phyloP scores from a whole-genome alignment of 768 basidiomycete genomes.

The Amanita rubescens region DNA sequence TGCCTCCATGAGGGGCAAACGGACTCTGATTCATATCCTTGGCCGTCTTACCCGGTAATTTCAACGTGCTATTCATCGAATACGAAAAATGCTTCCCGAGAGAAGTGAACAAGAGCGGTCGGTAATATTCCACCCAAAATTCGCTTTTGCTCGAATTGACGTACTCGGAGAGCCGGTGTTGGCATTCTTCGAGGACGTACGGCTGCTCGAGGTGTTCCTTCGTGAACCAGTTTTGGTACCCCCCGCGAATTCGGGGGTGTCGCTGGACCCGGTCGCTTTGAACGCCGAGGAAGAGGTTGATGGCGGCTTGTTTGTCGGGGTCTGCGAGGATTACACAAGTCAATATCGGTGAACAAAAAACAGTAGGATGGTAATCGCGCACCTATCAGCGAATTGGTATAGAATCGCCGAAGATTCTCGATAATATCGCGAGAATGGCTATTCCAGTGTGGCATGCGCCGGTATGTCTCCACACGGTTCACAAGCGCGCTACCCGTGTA shows the following conservation, averaged over 20 bases:
- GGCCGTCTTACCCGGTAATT: conserved; percentile 72
- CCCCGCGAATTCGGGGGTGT: conserved; percentile 48
- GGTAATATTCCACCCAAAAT: conserved; percentile 87
- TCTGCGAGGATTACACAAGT: conserved; percentile 41
- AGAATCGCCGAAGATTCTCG: conserved; percentile 91
- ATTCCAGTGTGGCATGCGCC: conserved; percentile 95
- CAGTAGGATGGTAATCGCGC: conserved; percentile 1
- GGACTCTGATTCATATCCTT: conserved; percentile 67
- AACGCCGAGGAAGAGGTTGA: conserved; percentile 93
- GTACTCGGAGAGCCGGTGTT: conserved; percentile 51
- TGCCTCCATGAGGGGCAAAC: conserved; percentile 54
- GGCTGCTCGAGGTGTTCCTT: conserved; percentile 59
- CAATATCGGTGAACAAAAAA: background rate
- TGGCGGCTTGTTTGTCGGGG: conserved; percentile 94
- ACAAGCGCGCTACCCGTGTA: conserved; percentile 96
- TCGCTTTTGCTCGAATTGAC: conserved; percentile 49
- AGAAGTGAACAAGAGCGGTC: conserved; percentile 76
- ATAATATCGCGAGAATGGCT: conserved; percentile 95
- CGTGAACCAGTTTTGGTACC: conserved; percentile 84
- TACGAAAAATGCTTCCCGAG: conserved; percentile 86
- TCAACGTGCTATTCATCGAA: conserved; percentile 86
- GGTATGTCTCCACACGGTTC: conserved; percentile 93
- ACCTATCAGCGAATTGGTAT: conserved; percentile 91
- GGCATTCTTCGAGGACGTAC: conserved; percentile 63
- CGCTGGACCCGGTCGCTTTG: conserved; percentile 45